Percentiles rank a stretch among this genome's conserved stretches.
Conservation (phyloP, 768 basidiomycete genomes). For the Russula olivacea region DNA sequence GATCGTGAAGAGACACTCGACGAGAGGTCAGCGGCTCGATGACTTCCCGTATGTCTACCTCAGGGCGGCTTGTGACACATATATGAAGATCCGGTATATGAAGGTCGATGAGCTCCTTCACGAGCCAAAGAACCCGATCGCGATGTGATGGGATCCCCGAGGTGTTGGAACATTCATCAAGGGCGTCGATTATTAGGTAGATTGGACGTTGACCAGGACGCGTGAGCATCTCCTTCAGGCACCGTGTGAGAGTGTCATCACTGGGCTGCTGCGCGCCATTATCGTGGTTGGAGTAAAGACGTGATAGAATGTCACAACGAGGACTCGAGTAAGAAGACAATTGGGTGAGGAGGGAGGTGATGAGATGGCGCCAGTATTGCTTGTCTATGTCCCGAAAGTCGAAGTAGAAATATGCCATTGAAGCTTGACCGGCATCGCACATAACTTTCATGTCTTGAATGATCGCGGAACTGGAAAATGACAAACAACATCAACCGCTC, state of each 20-base stretch:
- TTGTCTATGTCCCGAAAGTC: neutral
- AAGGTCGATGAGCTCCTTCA: neutral
- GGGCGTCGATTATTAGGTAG: neutral
- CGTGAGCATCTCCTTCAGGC: conserved; percentile 1
- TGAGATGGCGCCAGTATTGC: neutral
- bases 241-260: neutral
- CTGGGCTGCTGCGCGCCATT: neutral
- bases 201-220: neutral
- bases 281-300: neutral
- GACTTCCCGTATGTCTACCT: neutral
- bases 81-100: neutral
- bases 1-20: neutral
- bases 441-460: neutral
- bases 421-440: neutral
- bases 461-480: neutral
- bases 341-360: conserved; percentile 9
- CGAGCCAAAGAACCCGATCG: neutral
- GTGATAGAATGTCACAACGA: neutral
- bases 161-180: neutral
- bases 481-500: neutral
- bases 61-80: neutral
- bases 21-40: neutral
- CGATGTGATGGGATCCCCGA: neutral
- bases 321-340: neutral
- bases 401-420: conserved; percentile 3